Evolutionary conservation across 257 asterid genomes (phyloP).

Genomic region (Fraxinus cuspidata): DNA sequence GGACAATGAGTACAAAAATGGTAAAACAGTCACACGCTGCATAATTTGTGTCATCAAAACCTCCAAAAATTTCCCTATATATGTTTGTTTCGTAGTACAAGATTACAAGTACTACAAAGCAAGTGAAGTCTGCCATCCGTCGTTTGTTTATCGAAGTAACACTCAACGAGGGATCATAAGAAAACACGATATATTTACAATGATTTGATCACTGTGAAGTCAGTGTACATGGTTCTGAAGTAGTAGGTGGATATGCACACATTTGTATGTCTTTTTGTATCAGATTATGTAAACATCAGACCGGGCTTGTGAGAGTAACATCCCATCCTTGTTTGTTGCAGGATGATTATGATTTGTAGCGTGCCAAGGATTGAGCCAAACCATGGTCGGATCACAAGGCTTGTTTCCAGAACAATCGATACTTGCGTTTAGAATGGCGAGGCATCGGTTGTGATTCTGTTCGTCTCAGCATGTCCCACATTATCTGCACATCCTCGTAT

Average conservation of each 20-base stretch:
- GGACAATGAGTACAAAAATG: background rate
- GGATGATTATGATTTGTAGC: too few relatives aligned
- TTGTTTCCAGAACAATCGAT: constrained; percentile 58
- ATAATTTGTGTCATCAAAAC: background rate
- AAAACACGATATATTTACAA: constrained; percentile 33
- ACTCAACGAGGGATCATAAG: constrained; percentile 23
- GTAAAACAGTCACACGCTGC: background rate
- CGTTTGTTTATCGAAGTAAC: too few relatives aligned
- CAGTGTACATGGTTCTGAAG: background rate
- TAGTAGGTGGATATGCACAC: background rate
- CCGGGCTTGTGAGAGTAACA: constrained; percentile 21
- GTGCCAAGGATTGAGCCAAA: constrained; percentile 34
- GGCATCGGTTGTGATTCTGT: constrained; percentile 52
- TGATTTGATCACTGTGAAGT: constrained; percentile 33
- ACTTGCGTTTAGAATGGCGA: constrained; percentile 49
- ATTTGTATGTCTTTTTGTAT: background rate
- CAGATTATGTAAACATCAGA: constrained; percentile 18
- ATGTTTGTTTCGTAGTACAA: background rate
- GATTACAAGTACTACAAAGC: too few relatives aligned
- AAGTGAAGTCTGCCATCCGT: too few relatives aligned
- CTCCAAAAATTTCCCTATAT: background rate
- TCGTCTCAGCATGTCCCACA: constrained; percentile 93
- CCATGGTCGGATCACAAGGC: constrained; percentile 46
- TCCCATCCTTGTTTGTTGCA: constrained; percentile 28
- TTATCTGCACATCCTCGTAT: constrained; percentile 86